Evolutionary conservation across 208 protist genomes (phyloP), one percentile per base, ranked within the genome.

Genomic region (Trypanosoma caninum): DNA sequence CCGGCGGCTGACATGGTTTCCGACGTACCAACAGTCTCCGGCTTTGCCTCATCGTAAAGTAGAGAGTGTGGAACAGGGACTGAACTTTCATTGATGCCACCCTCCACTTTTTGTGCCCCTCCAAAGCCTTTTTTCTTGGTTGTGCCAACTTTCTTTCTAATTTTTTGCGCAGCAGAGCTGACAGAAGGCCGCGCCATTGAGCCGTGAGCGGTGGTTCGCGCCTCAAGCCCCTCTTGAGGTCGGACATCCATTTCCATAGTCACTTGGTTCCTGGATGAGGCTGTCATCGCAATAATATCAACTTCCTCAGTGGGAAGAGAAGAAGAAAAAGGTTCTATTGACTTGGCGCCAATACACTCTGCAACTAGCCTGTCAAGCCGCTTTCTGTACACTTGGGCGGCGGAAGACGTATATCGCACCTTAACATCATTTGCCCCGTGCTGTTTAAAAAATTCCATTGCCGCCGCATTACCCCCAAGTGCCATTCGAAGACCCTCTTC

Each of bases 401-500:
- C 65, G 7, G 58, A 53, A 16, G 74, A 77, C 31, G 18, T 77
- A 72, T 95, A 95, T 57, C 83, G 82, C 16, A 69, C 80, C 67
- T 83, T 85, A 20, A 68, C 50, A 68, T 93, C 81, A 35, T 67
- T 75, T 41, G 73, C 71, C 33, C 93, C 93, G 70, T 95, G 89
- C 72, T 89, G 66, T 42, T 78, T 72, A 59, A 98, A 89, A 51
- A 93, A 97, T 34, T 79, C 47, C 23, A 60, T 65, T 0, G 88
- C 93, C 22, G 46, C 58, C 3, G 60, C 75, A 75, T 98, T 98
- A 38, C 97, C 97, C 27, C 93, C 93, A 14, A 92, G 56, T 20
- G 91, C 72, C 88, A 98, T 93, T 34, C 76, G 71, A 30, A 91
- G 73, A 3, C 92, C 81, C 68, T 98, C 83, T 38, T 81, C 75